Conservation (phyloP, 306 rosid species). For the Rosa multiflora region DNA sequence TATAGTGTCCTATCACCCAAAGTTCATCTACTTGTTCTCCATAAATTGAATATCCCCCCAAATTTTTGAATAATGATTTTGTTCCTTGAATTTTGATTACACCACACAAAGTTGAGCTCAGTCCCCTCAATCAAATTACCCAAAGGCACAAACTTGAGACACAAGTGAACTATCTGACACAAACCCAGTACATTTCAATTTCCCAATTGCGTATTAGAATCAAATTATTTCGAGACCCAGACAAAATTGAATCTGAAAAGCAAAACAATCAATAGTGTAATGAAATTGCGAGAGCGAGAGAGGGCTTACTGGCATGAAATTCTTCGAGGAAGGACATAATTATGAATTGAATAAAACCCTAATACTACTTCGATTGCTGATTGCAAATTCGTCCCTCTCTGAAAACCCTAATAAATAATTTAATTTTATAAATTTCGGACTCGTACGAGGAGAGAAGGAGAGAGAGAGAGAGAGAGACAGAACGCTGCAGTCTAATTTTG, state of each 20-base stretch:
- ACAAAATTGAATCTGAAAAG: background rate
- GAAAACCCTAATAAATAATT: slow-evolving; percentile 1
- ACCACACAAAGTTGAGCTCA: background rate
- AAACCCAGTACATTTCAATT: background rate
- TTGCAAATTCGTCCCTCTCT: background rate
- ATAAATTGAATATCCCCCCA: background rate
- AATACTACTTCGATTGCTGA: background rate
- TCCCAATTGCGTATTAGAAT: background rate
- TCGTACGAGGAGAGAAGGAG: background rate
- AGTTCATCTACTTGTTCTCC: background rate
- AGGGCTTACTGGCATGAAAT: slow-evolving; percentile 74
- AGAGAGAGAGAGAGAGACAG: background rate
- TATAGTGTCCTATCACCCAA: background rate
- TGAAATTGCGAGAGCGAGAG: background rate
- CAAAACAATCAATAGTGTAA: background rate
- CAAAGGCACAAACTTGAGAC: background rate
- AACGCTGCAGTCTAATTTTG: background rate
- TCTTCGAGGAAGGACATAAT: slow-evolving; percentile 76
- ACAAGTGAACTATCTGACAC: background rate
- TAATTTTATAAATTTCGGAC: background rate
- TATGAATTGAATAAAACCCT: slow-evolving; percentile 5
- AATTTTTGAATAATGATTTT: background rate
- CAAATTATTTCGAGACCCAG: background rate
- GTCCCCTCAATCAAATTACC: background rate
- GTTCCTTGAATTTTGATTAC: background rate